Conservation (phyloP, 106 monocot species). For the Dendrobium chrysotoxum region DNA sequence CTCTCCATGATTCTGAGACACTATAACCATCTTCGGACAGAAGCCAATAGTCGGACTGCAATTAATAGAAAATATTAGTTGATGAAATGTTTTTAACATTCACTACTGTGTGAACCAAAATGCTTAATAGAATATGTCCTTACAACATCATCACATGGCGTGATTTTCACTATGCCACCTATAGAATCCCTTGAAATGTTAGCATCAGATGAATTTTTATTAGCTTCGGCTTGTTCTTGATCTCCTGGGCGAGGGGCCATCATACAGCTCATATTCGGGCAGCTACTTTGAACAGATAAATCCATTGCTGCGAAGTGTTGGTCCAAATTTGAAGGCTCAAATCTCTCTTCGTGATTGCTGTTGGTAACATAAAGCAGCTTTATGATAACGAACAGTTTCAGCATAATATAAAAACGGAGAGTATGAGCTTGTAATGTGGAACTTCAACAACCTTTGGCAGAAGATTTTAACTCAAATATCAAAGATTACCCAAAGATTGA, state of each 20-base stretch:
- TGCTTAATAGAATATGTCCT: neutral
- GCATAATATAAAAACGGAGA: no score
- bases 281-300: neutral
- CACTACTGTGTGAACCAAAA: neutral
- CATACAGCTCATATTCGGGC: neutral
- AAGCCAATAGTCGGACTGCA: slow-evolving; percentile 2
- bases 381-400: no score
- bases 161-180: slow-evolving; percentile 1
- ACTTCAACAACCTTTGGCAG: no score
- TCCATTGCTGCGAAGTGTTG: neutral
- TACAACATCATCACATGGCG: neutral
- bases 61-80: neutral
- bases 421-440: no score
- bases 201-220: neutral
- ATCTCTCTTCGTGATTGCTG: slow-evolving; percentile 10
- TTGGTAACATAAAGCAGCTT: neutral
- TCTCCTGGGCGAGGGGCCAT: neutral
- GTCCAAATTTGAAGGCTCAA: slow-evolving; percentile 1
- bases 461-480: no score
- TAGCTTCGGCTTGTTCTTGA: no score
- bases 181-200: neutral
- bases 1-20: neutral
- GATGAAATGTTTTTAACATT: no score
- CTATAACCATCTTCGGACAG: slow-evolving; percentile 1
- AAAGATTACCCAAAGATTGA: no score